These are phyloP conservation scores for Ceriops zippeliana DNA, from an alignment of 345 rosid species.

Conservation along the genomic window DNA sequence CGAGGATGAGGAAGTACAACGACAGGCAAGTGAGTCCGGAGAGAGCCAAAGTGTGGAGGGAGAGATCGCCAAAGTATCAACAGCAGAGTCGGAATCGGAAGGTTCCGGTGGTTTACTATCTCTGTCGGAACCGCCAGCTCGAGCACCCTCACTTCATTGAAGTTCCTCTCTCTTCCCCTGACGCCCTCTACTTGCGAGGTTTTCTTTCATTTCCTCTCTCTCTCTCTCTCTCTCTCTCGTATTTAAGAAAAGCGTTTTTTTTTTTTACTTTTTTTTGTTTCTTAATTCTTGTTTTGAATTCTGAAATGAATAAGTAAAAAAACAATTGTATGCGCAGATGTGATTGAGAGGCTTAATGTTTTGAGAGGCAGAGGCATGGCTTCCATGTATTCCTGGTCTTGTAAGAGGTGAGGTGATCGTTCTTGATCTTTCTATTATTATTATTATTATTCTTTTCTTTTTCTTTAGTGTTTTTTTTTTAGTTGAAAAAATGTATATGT, in stretches of 20 bases:
- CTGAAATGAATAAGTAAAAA: not conserved
- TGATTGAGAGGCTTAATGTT: constrained; percentile 78
- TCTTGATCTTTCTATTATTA: not conserved
- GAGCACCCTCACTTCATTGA: constrained; percentile 99
- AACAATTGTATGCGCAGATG: constrained; percentile 44
- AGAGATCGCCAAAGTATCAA: constrained; percentile 83
- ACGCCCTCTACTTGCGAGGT: constrained; percentile 86
- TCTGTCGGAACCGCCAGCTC: constrained; percentile 87
- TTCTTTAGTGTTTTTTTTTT: not conserved
- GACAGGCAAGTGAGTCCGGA: constrained; percentile 78
- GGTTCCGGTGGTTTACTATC: constrained; percentile 71
- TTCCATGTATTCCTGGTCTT: constrained; percentile 88
- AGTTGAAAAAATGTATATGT: not conserved
- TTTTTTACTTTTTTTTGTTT: not conserved
- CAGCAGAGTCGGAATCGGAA: constrained; percentile 25
- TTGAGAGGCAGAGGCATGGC: constrained; percentile 96
- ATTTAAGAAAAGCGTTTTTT: not conserved
- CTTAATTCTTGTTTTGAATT: not conserved
- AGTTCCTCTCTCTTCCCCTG: constrained; percentile 65
- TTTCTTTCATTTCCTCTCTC: not conserved
- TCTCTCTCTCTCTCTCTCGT: not conserved
- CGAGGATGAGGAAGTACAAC: constrained; percentile 55
- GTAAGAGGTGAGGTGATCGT: constrained; percentile 77
- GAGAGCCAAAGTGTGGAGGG: constrained; percentile 93
- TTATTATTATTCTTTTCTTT: not conserved